Base-by-base conservation (phyloP, 352 stramenopile species). In the Nothophytophthora sp. region DNA sequence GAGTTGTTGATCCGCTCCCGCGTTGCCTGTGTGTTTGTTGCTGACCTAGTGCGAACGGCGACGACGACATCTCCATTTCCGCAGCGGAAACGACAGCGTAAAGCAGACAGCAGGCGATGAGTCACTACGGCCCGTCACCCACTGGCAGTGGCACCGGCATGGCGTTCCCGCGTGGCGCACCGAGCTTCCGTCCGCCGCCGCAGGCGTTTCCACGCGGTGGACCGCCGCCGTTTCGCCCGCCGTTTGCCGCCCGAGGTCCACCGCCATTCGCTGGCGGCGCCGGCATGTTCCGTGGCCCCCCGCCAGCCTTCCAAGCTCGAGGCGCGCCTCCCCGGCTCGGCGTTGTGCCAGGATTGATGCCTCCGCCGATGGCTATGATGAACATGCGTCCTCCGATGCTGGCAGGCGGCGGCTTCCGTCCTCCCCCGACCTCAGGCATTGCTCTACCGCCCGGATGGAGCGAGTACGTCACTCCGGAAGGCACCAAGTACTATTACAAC, bases 401-500 rank as follows among this genome's bases (percentile, higher is more conserved):
- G 28, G 34, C 39, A 24, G 39, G 44, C 33, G 30, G 18, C 4
- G 20, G 18, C 3, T 67, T 67, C 38, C 66, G 55, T 44, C 35
- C 49, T n/a, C 58, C 67, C 16, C 37, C 43, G 4, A 60, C 60
- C 10, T 54, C 60, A 4, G 42, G 30, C 34, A 50, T 32, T 40
- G 11, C 42, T 15, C 44, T 87, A n/a, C 80, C 76, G 4, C 46
- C 63, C 4, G 78, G 74, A 35, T 91, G 81, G 81, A 86, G 57
- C 19, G 81, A 88, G 36, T 65, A 81, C 36, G 67, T 69, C 34
- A 81, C 76, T 6, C 72, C 73, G 2, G 71, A 86, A 32, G 76
- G 75, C 8, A 50, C 64, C 30, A 65, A 57, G 33, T 91, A 89
- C 51, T 91, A 78, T 45, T 81, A 86, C 44, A 86, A 87, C 38